Evolutionary conservation across 2,329 filamentous ascomycete genomes (phyloP), one percentile per base, ranked within the genome.

Genomic region (Aschersonia sp.): DNA sequence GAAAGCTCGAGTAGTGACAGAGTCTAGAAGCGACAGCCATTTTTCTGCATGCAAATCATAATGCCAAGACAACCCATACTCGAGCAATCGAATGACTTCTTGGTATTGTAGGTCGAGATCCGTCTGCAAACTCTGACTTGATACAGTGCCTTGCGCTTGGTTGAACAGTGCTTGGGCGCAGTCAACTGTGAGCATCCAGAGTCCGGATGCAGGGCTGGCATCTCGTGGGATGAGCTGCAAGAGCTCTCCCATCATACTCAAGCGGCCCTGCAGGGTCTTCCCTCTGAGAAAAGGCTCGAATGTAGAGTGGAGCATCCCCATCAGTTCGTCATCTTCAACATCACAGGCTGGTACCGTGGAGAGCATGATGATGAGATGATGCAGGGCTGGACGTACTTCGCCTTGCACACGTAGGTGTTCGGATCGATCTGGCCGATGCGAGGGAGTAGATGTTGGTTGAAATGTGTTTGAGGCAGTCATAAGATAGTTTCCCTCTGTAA

Each of bases 81-180:
- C 73, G 4, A 94, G 69, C 35, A 94, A 74, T 14, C 75, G 80
- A 12, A 81, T 71, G 30, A 84, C 67, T 46, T 83, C 78, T 7
- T 83, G 79, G 53, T 86, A 88, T 48, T 87, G 81, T 9, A 79
- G 76, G 11, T 83, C 78, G 47, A 81, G 60, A 37, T 77, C 67
- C 49, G 70, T 63, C 7, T 71, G 68, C 22, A 39, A n/a, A 37
- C 7, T 10, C 9, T 12, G 14, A 5, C n/a, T 4, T 6, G 12
- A 11, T 10, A 30, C 14, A 10, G 30, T 39, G 7, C 37, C 14
- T 29, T 39, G 32, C 11, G 47, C 51, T 29, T 51, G 65, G 10
- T 70, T 65, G 32, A 79, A 54, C 46, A 67, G 66, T 4, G 60
- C 56, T 8, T 62, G 62, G 14, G 78, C 58, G 31, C 68, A 66